Percentiles rank a stretch among this genome's conserved stretches.
Evolutionary conservation across 768 basidiomycete species (phyloP).

Genomic region (Calocybe cyanea): DNA sequence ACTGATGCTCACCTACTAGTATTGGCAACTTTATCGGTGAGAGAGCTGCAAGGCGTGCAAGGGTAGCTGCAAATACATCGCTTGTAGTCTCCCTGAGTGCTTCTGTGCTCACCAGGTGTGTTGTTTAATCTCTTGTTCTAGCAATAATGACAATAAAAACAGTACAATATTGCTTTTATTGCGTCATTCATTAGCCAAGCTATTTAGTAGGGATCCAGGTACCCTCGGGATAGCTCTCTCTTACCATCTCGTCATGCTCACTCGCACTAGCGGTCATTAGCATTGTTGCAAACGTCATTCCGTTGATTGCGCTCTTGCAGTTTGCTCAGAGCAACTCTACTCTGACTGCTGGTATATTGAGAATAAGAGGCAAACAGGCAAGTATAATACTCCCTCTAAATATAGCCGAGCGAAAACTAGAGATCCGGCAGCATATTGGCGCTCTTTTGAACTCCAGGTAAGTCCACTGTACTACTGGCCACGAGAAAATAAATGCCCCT

Average conservation of each 20-base stretch:
- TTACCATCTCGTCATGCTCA: neutral
- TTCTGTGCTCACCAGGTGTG: constrained; percentile 57
- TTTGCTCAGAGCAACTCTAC: constrained; percentile 74
- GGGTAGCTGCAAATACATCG: constrained; percentile 40
- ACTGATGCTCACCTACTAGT: constrained; percentile 1
- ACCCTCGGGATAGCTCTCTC: neutral
- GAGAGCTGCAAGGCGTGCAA: constrained; percentile 8
- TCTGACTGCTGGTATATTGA: constrained; percentile 70
- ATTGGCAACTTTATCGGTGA: constrained; percentile 14
- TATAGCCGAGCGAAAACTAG: neutral
- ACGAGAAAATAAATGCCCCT: neutral
- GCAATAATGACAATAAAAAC: neutral
- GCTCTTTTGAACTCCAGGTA: constrained; percentile 76
- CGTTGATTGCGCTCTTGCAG: constrained; percentile 74
- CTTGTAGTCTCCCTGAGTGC: constrained; percentile 61
- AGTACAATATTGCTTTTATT: constrained; percentile 33
- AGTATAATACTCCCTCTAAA: too few species aligned
- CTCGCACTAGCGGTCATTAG: constrained; percentile 43
- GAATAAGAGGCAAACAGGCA: constrained; percentile 78
- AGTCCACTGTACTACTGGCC: neutral
- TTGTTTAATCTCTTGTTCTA: too few species aligned
- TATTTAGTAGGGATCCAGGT: constrained; percentile 71
- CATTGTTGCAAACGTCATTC: constrained; percentile 65
- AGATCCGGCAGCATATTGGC: constrained; percentile 49
- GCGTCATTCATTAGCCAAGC: constrained; percentile 59